Evolutionary conservation across 1,284 basidiomycete species (phyloP), one percentile per base, ranked within the genome.

Genomic region (Anthracocystis panici-leucophaei): DNA sequence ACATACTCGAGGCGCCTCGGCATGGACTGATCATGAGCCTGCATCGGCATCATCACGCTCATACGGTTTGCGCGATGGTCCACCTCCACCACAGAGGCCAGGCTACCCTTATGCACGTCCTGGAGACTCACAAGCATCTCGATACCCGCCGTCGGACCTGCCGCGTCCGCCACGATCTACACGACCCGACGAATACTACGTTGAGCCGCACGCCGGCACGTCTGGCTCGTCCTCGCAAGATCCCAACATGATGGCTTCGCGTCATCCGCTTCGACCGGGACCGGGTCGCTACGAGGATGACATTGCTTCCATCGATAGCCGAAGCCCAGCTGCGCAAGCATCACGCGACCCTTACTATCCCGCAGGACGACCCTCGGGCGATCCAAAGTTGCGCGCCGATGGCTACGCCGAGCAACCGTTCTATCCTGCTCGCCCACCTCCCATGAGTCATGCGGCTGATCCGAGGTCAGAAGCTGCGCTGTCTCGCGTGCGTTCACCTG

Each of bases 81-180:
- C 58, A 11, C 50, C 50, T 40, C 51, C 44, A n/a, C 16, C 56
- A n/a, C 45, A 49, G 25, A 55, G 51, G 14, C 1, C 45, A 12
- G 11, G 25, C 25, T 58, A 44, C 14, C 14, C 55, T 0, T 71
- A 62, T 41, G 8, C 61, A 14, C 61, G 57, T 14, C 23, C 52
- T 5, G 18, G 21, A 18, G 65, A 68, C 21, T 12, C 56, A 9
- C 52, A 27, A 18, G 18, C 20, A 16, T 31, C 42, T 33, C 57
- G 68, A 35, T 58, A 61, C 46, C 58, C 68, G 12, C 55, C 63
- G 7, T 55, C 63, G 23, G 68, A 71, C 21, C 20, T 58, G 50
- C 68, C 68, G 21, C 68, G 55, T 14, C 58, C 63, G 14, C 35
- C 68, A 4, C 57, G 54, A 21, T 52, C 54, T 12, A 45, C 46